A percentile compares a stretch with the other conserved stretches of the same genome.
Conservation (phyloP, 2,329 filamentous ascomycete genomes). For the Blastomyces gilchristii region DNA sequence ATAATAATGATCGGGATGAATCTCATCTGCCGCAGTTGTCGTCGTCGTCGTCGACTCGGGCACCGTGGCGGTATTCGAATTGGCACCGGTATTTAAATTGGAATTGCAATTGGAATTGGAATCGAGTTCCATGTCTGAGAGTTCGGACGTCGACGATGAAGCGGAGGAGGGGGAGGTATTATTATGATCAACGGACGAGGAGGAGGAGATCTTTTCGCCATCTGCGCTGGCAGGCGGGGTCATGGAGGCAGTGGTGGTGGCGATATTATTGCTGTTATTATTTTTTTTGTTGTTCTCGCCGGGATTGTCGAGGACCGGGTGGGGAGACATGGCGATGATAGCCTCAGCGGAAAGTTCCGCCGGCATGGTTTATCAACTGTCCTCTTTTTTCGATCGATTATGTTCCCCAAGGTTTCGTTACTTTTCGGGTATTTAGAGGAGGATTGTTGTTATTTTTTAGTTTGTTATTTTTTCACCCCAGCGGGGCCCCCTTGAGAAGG, state of each 20-base stretch:
- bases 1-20: constrained; percentile 80
- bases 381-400: neutral
- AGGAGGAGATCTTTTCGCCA: constrained; percentile 32
- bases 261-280: constrained; percentile 1
- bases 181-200: constrained; percentile 21
- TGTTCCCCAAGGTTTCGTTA: neutral
- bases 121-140: constrained; percentile 35
- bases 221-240: constrained; percentile 36
- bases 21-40: constrained; percentile 45
- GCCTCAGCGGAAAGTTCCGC: constrained; percentile 10
- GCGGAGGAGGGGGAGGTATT: constrained; percentile 21
- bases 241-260: constrained; percentile 26
- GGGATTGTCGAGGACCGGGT: neutral
- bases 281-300: constrained; percentile 1
- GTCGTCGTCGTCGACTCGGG: constrained; percentile 26
- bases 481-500: constrained; percentile 20
- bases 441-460: neutral
- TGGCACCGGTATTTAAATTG: too few species aligned
- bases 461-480: constrained; percentile 20
- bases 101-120: constrained; percentile 15
- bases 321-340: constrained; percentile 5
- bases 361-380: constrained; percentile 21
- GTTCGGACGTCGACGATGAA: constrained; percentile 19
- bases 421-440: neutral
- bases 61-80: constrained; percentile 19